Evolutionary conservation across 176 grass and related monocot species (phyloP), one percentile per base, ranked within the genome.

Genomic region (Bothriochloa decipiens): DNA sequence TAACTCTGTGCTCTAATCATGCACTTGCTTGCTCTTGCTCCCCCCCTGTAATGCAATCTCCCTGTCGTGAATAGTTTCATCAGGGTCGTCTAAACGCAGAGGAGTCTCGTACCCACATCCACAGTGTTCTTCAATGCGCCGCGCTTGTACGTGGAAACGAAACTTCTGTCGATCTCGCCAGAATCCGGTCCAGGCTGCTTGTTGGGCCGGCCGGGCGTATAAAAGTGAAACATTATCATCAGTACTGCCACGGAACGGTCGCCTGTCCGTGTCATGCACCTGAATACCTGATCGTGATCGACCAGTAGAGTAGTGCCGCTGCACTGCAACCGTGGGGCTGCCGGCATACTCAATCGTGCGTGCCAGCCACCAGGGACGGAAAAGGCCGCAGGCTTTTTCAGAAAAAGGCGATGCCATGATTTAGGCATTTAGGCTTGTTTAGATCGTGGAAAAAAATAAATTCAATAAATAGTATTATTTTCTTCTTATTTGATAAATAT

Each of bases 371-470:
- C 26, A 4, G 11, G 60, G 32, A 26, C 27, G 32, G 17, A 70
- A 83, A 85, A 70, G 77, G 53, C 27, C 5, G 35, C 65, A 76
- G 18, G n/a, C 78, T 80, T 82, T 89, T 57, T 65, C 40, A 58
- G 20, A 10, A 60, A 9, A 58, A 76, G 33, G 52, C 3, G 2
- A 68, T 26, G 29, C 28, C 50, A 89, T 89, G 77, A 63, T 81
- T 55, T 28, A 41, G 22, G 6, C 46, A 45, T 4, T 12, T 42
- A 39, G n/a, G n/a, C n/a, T n/a, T n/a, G n/a, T n/a, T n/a, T n/a
- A n/a, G n/a, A n/a, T n/a, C n/a, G n/a, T n/a, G n/a, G n/a, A n/a
- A n/a, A n/a, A n/a, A n/a, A n/a, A n/a, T n/a, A n/a, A n/a, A n/a
- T n/a, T n/a, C n/a, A n/a, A n/a, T n/a, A n/a, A n/a, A n/a, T n/a